These are phyloP conservation scores for Bothriochloa decipiens DNA, from an alignment of 176 grass and related monocot species.

Conservation along the genomic window DNA sequence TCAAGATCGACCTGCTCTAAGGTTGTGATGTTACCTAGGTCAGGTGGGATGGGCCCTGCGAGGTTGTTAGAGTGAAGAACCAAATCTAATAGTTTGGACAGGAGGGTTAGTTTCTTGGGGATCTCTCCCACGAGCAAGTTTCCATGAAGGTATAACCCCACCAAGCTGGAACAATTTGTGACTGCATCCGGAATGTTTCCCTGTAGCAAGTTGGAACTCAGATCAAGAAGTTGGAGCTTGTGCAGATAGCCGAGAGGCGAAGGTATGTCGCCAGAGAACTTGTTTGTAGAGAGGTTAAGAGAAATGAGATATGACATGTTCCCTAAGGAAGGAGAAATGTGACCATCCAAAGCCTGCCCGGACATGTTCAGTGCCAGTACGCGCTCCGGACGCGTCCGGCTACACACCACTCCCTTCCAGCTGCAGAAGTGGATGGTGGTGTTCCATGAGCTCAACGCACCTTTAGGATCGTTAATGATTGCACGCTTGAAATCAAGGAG, in stretches of 20 bases:
- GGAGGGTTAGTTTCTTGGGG: background rate
- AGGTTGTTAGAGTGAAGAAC: background rate
- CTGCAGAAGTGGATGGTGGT: background rate
- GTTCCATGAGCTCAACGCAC: background rate
- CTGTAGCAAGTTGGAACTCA: background rate
- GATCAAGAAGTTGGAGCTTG: background rate
- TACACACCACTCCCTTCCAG: background rate
- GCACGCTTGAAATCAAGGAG: background rate
- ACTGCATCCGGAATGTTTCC: background rate
- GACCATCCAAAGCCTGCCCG: background rate
- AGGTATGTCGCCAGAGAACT: background rate
- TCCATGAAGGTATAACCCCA: rapidly evolving
- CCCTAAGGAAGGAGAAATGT: background rate
- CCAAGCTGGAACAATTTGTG: background rate
- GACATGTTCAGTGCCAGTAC: background rate
- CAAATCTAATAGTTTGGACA: background rate
- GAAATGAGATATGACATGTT: background rate
- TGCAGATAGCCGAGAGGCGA: background rate
- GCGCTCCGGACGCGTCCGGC: background rate
- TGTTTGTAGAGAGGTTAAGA: background rate
- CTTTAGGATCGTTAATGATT: background rate
- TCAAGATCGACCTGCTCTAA: background rate
- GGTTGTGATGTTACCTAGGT: background rate
- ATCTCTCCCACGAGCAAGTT: background rate
- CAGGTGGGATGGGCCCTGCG: background rate